Percentiles rank a stretch among this genome's conserved stretches.
These are phyloP conservation scores for Tremella mesenterica DNA, from an alignment of 768 basidiomycete genomes.

Conservation along the genomic window DNA sequence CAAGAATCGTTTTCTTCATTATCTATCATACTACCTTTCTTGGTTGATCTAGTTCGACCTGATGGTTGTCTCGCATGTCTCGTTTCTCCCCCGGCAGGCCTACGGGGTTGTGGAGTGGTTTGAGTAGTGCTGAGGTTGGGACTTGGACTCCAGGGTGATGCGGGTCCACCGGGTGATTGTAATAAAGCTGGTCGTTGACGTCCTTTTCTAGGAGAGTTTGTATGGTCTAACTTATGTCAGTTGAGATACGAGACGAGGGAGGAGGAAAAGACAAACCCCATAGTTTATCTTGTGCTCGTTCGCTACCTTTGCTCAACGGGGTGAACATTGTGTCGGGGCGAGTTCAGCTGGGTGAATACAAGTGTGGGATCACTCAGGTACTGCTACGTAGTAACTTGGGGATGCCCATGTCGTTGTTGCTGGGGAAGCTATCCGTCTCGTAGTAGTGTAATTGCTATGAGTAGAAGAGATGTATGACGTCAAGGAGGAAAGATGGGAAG, in stretches of 20 bases:
- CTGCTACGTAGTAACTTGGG: too few species aligned
- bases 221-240: too few species aligned
- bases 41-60: constrained; percentile 6
- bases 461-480: too few species aligned
- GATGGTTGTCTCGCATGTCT: neutral
- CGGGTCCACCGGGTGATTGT: too few species aligned
- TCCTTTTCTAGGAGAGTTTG: constrained; percentile 22
- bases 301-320: constrained; percentile 40
- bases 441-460: too few species aligned
- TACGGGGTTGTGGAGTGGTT: constrained; percentile 1
- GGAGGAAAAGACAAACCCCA: constrained; percentile 31
- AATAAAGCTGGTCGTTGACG: constrained; percentile 4
- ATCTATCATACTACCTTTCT: constrained; percentile 12
- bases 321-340: constrained; percentile 43
- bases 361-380: too few species aligned
- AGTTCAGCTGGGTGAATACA: too few species aligned
- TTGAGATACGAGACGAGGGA: neutral
- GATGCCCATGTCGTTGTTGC: too few species aligned
- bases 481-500: too few species aligned
- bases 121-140: too few species aligned
- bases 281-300: constrained; percentile 36
- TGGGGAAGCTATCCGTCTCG: too few species aligned
- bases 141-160: too few species aligned
- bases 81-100: neutral
- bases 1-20: constrained; percentile 17